Percentiles rank a stretch among this genome's conserved stretches.
Conservation (phyloP, 768 basidiomycete genomes). For the Daedalea quercina region DNA sequence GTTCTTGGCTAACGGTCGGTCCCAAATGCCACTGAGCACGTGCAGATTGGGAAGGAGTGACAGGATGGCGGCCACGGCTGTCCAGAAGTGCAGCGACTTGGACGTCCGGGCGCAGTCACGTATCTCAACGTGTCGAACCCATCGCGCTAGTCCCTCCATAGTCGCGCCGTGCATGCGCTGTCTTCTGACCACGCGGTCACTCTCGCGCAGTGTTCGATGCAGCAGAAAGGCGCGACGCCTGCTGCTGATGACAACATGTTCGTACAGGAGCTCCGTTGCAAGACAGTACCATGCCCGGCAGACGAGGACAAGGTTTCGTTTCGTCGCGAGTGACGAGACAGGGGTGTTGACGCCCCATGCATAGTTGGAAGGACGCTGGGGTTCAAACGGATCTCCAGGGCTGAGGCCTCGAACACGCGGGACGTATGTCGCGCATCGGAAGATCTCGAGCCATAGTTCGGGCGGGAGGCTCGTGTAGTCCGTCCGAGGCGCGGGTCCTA, state of each 20-base stretch:
- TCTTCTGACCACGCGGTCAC: constrained; percentile 2
- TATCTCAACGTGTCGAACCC: constrained; percentile 43
- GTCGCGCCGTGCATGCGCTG: background rate
- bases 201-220: constrained; percentile 28
- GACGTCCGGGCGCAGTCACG: constrained; percentile 38
- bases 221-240: constrained; percentile 35
- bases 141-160: constrained; percentile 31
- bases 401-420: constrained; percentile 38
- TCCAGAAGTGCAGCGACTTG: constrained; percentile 31
- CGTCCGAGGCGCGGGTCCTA: background rate
- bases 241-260: constrained; percentile 40
- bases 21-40: constrained; percentile 43
- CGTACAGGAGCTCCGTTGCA: constrained; percentile 41
- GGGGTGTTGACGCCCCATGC: constrained; percentile 22
- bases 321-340: constrained; percentile 28
- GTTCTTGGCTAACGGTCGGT: constrained; percentile 33
- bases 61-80: constrained; percentile 37
- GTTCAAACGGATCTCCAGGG: constrained; percentile 40
- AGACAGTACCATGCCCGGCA: constrained; percentile 49
- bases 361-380: constrained; percentile 38
- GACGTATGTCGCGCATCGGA: constrained; percentile 29
- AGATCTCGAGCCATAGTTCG: constrained; percentile 22
- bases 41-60: constrained; percentile 39
- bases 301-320: constrained; percentile 41
- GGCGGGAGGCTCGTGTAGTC: constrained; percentile 15